These are phyloP conservation scores for Metschnikowia lunata DNA, from an alignment of 805 yeast species.

Conservation along the genomic window DNA sequence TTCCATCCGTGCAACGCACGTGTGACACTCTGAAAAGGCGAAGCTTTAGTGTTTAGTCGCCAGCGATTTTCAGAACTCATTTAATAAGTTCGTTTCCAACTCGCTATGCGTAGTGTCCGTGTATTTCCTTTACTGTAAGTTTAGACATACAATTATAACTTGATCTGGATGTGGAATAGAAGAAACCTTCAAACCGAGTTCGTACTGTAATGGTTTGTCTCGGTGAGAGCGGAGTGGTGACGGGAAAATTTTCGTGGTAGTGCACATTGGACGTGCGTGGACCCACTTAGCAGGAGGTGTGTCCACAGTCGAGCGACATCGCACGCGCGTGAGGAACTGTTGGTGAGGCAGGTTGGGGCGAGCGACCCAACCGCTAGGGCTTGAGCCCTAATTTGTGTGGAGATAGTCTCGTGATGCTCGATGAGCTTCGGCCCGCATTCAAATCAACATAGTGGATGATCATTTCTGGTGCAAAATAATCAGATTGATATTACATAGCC, in stretches of 20 bases:
- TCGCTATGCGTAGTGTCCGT: too few species aligned
- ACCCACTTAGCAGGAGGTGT: neutral
- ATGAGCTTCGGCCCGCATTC: constrained; percentile 1
- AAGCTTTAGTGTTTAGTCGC: neutral
- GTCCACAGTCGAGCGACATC: too few species aligned
- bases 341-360: too few species aligned
- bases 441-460: too few species aligned
- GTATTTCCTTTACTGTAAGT: neutral
- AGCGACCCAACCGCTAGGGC: constrained; percentile 5
- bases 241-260: constrained; percentile 14
- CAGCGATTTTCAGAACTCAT: neutral
- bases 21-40: neutral
- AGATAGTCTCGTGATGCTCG: neutral
- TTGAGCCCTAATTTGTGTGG: constrained; percentile 5
- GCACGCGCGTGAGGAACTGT: too few species aligned
- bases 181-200: neutral
- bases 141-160: constrained; percentile 10
- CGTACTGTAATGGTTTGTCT: neutral
- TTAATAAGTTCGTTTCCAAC: too few species aligned
- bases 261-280: constrained; percentile 8
- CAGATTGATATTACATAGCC: too few species aligned
- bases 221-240: constrained; percentile 9
- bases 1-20: neutral
- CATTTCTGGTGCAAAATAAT: too few species aligned
- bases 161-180: constrained; percentile 9